Base-by-base conservation (phyloP, 495 filamentous ascomycete species). In the Talaromyces proteolyticus region DNA sequence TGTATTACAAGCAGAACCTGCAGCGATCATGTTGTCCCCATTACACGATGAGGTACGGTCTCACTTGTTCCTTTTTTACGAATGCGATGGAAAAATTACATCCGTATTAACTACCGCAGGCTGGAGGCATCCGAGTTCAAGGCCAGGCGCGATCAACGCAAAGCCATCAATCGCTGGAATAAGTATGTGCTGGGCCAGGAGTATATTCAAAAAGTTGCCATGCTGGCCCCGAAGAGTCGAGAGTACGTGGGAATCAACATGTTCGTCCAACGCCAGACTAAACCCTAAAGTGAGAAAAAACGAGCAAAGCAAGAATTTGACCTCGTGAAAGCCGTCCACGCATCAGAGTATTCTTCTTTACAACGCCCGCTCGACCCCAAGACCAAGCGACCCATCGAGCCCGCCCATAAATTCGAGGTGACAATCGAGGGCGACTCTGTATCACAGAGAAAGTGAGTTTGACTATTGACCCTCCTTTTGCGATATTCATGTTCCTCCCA, bases 1-100 rank as follows among this genome's bases (percentile, higher is more conserved):
- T 92, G n/a, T 78, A 96, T 55, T 98, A 98, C 73, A 89, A 93
- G 56, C 93, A 89, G 48, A 89, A 97, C 65, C 80, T 85, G 57
- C 77, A 69, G 41, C 69, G 82, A 49, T 88, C 89, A 49, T 98
- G 93, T 60, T 98, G 93, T 62, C 89, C 91, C n/a, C 89, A 95
- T 54, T 96, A 97, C 64, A 94, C 91, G 1, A 83, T 97, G 54
- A 84, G 93, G 82, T 82, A 64, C 24, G 59, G n/a, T n/a, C n/a
- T n/a, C n/a, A n/a, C n/a, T n/a, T n/a, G n/a, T n/a, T n/a, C n/a
- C n/a, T n/a, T n/a, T n/a, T n/a, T n/a, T n/a, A n/a, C n/a, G n/a
- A n/a, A n/a, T n/a, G n/a, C n/a, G n/a, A n/a, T n/a, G n/a, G n/a
- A n/a, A n/a, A n/a, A n/a, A n/a, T n/a, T n/a, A n/a, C n/a, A n/a